Evolutionary conservation across 805 yeast species (phyloP).

Genomic region (Lachancea kluyveri): DNA sequence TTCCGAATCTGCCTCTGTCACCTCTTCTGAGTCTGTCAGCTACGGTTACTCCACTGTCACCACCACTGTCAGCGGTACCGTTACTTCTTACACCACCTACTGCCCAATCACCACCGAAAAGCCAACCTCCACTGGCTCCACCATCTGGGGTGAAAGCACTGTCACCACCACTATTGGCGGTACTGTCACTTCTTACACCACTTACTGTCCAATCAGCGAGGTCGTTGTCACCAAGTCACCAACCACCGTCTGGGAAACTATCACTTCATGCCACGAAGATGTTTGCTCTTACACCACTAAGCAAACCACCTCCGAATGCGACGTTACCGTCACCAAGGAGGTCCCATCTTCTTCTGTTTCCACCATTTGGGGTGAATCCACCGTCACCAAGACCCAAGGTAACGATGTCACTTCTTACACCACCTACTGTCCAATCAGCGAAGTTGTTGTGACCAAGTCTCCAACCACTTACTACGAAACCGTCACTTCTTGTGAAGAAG

Average conservation of each 20-base stretch:
- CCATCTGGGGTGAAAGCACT: constrained; percentile 1
- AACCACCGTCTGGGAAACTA: constrained; percentile 6
- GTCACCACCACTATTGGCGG: constrained; percentile 11
- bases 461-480: constrained; percentile 6
- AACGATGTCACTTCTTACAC: constrained; percentile 12
- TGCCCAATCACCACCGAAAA: constrained; percentile 9
- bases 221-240: constrained; percentile 5
- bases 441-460: constrained; percentile 4
- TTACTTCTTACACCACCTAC: constrained; percentile 13
- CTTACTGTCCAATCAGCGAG: constrained; percentile 11
- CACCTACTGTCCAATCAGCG: constrained; percentile 12
- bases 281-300: constrained; percentile 15
- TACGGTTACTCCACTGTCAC: constrained; percentile 6
- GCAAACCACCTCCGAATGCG: too few relatives aligned
- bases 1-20: constrained; percentile 2
- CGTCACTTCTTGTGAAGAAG: constrained; percentile 9
- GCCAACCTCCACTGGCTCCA: constrained; percentile 4
- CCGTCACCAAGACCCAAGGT: constrained; percentile 9
- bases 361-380: neutral
- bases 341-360: constrained; percentile 5
- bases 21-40: constrained; percentile 2
- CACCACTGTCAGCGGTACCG: constrained; percentile 5
- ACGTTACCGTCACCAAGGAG: constrained; percentile 8
- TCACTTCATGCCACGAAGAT: constrained; percentile 9
- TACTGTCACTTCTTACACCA: constrained; percentile 11